Percentiles rank a stretch among this genome's conserved stretches.
phyloP scores from a whole-genome alignment of 2,329 filamentous ascomycete species.

The Verticillium nonalfalfae region DNA sequence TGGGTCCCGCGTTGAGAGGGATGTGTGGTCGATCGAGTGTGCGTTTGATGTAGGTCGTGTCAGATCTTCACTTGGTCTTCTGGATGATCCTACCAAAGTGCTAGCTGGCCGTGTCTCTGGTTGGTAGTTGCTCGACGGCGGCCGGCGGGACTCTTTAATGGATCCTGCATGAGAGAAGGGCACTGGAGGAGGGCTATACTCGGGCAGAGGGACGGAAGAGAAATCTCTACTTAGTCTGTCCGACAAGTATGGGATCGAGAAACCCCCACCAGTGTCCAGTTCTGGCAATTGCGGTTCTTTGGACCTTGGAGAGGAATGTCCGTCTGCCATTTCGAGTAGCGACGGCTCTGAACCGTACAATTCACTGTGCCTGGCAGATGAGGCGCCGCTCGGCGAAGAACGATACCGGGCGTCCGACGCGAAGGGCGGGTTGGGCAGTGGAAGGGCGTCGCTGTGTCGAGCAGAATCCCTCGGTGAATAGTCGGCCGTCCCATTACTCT shows the following conservation, averaged over 20 bases:
- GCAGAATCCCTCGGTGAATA: constrained; percentile 14
- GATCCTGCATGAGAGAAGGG: constrained; percentile 29
- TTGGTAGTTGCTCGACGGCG: constrained; percentile 32
- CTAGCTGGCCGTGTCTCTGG: constrained; percentile 34
- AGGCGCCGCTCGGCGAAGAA: constrained; percentile 5
- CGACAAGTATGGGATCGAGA: constrained; percentile 40
- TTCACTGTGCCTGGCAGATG: constrained; percentile 11
- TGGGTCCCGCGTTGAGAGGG: constrained; percentile 34
- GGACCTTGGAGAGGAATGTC: constrained; percentile 8
- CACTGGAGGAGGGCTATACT: constrained; percentile 44
- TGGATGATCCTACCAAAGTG: constrained; percentile 33
- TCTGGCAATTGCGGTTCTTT: constrained; percentile 38
- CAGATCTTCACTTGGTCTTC: constrained; percentile 38
- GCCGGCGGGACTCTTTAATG: constrained; percentile 18
- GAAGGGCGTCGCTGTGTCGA: constrained; percentile 6
- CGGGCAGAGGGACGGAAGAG: constrained; percentile 31
- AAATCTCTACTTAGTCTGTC: constrained; percentile 21
- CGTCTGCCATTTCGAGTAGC: constrained; percentile 16
- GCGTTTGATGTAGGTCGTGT: constrained; percentile 34
- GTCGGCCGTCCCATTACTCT: constrained; percentile 39
- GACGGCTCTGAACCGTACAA: constrained; percentile 24
- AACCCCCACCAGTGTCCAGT: constrained; percentile 43
- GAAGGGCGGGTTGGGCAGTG: constrained; percentile 12
- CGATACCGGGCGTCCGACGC: constrained; percentile 4
- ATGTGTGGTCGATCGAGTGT: constrained; percentile 40